Base-by-base conservation (phyloP, 768 basidiomycete genomes). In the Strobilomyces dryophilus region DNA sequence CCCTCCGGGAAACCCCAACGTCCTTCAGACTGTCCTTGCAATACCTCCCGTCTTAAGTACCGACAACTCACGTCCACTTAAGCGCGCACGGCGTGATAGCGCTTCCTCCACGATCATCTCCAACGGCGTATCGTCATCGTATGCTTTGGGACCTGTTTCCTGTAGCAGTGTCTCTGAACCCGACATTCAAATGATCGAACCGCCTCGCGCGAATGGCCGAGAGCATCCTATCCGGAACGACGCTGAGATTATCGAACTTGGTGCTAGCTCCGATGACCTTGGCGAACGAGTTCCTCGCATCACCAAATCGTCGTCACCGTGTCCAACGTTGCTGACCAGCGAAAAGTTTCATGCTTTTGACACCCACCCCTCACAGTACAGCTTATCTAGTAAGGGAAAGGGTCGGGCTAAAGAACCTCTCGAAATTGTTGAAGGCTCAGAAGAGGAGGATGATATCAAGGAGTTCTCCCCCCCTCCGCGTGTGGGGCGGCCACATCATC, bases 1-100 rank as follows among this genome's bases (percentile, higher is more conserved):
- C 26, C 32, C 2, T 20, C 27, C 39, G 20, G 69, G 67, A 11
- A 71, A 70, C 41, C 68, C 66, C 2, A 68, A 56, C 20, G 49
- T 47, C 12, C 11, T 5, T 4, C 54, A 58, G 50, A 68, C 70
- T 1, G 0, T 70, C 31, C 48, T 71, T 14, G 55, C 48, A 21
- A 55, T 54, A 47, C 10, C 44, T 37, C 14, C 11, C 27, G 35
- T 32, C 27, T 11, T 3, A 24, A 10, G 11, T 12, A 18, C 5
- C 14, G 11, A 32, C 9, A 51, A 61, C n/a, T 9, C 9, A 4
- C 62, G 41, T 52, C 34, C 45, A 5, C 42, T 45, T 37, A 70
- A 70, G 61, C 68, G 66, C 50, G 57, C 41, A 41, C 70, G 43
- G 46, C 37, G 52, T 17, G 68, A 66, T 11, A 7, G 5, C 37